These are phyloP conservation scores for Aspergillus chevalieri DNA, from an alignment of 2,329 filamentous ascomycete species.

Conservation along the genomic window DNA sequence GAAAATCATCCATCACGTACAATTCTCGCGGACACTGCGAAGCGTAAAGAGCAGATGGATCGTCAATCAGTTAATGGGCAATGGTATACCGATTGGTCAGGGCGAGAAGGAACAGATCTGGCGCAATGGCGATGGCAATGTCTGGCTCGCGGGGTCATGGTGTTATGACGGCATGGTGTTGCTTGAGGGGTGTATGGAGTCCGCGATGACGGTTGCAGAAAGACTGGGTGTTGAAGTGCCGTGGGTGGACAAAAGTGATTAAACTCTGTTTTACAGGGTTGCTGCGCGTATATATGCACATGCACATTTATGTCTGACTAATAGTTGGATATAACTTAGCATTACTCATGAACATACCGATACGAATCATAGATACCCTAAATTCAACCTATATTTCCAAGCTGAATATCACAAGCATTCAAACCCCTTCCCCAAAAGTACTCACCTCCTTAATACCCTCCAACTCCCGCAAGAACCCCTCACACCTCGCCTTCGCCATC, in stretches of 20 bases:
- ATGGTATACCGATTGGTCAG: constrained; percentile 2
- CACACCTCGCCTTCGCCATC: not conserved
- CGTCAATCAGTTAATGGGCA: constrained; percentile 42
- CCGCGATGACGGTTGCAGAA: constrained; percentile 51
- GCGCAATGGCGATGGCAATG: constrained; percentile 49
- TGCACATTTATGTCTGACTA: too few relatives aligned
- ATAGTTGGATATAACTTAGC: too few relatives aligned
- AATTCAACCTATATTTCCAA: too few relatives aligned
- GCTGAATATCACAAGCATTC: too few relatives aligned
- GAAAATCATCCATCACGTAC: constrained; percentile 40
- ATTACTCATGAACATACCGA: too few relatives aligned
- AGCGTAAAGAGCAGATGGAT: constrained; percentile 44
- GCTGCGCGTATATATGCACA: too few relatives aligned
- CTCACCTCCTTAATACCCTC: not conserved
- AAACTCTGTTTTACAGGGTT: too few relatives aligned
- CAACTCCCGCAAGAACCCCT: not conserved
- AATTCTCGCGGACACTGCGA: constrained; percentile 50
- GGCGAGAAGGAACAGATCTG: constrained; percentile 26
- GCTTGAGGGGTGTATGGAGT: constrained; percentile 55
- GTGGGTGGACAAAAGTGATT: constrained; percentile 15
- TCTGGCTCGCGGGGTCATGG: constrained; percentile 56
- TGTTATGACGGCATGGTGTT: constrained; percentile 62
- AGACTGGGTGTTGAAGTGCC: constrained; percentile 45
- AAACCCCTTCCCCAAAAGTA: not conserved
- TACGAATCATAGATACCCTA: too few relatives aligned